Percentiles rank a stretch among this genome's conserved stretches.
These are phyloP conservation scores for Coemansia sp. DNA, from an alignment of 192 early-diverging fungal species.

Conservation along the genomic window DNA sequence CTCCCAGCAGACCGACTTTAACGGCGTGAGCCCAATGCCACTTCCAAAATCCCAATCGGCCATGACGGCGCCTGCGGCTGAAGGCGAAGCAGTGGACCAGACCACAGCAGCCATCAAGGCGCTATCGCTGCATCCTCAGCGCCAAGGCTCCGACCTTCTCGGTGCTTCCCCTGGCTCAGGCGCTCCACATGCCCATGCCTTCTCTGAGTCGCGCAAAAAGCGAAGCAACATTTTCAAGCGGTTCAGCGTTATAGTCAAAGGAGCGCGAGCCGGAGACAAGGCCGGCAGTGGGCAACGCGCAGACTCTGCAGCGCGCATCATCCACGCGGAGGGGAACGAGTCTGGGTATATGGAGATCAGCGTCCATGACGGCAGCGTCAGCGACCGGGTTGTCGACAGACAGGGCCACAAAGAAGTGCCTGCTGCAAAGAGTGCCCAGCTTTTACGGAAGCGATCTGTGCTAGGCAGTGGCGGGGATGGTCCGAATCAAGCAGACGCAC, in stretches of 20 bases:
- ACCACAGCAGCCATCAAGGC: slow-evolving; percentile 54
- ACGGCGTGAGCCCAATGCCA: neutral
- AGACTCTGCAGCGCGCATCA: slow-evolving; percentile 28
- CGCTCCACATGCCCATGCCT: neutral
- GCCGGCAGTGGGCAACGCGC: slow-evolving; percentile 5
- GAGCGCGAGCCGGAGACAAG: slow-evolving; percentile 25
- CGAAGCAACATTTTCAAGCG: slow-evolving; percentile 50
- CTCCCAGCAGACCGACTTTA: neutral
- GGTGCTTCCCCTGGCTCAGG: slow-evolving; percentile 7
- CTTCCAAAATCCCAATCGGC: slow-evolving; percentile 5
- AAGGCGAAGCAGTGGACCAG: slow-evolving; percentile 28
- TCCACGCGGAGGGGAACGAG: slow-evolving; percentile 39
- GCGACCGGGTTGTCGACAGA: neutral
- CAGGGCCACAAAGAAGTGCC: neutral
- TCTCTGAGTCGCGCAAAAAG: slow-evolving; percentile 28
- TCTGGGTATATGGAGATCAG: slow-evolving; percentile 49
- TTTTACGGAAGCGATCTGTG: neutral
- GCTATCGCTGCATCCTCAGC: slow-evolving; percentile 29
- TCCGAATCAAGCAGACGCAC: neutral
- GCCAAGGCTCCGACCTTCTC: slow-evolving; percentile 15
- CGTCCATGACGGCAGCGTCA: slow-evolving; percentile 19
- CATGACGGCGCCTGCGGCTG: slow-evolving; percentile 5
- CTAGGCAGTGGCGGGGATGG: neutral
- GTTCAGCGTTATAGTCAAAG: slow-evolving; percentile 47
- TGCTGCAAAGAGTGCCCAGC: neutral